Evolutionary conservation across 768 basidiomycete species (phyloP), one percentile per base, ranked within the genome.

Genomic region (Crucibulum laeve): DNA sequence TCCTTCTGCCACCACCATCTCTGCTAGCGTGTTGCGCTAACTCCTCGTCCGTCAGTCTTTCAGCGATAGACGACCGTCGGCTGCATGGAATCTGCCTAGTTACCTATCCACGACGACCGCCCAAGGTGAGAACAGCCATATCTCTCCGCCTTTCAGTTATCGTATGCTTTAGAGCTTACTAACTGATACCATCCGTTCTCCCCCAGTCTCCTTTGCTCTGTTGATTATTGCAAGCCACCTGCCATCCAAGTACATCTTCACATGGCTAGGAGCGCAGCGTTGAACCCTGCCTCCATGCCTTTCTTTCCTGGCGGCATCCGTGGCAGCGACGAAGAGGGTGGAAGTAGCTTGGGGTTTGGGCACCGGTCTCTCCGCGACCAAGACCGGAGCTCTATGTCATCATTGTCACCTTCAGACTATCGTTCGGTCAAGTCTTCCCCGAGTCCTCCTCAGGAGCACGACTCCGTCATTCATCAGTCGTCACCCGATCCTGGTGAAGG

Each of bases 241-340:
- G 62, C 53, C 63, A 59, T 57, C 58, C 53, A 51, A 50, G 50
- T 48, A 58, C 50, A 46, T 52, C 51, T 51, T 51, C 58, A 68
- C 59, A 86, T 88, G 82, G 81, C 84, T 49, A 81, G 79, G 74
- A 86, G 80, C 55, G 82, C 78, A 56, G 74, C 84, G 47, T 69
- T 90, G 54, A 89, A 90, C 64, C 87, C 88, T 51, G 74, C 86
- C 49, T 91, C 87, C 46, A 81, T 81, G 60, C 88, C 88, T 40
- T 91, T 91, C 76, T 88, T 88, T 61, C 88, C 88, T 48, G 84
- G 84, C 43, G 75, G 70, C 55, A 58, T 78, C 53, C 79, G 80
- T 50, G 57, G 70, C 52, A 68, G 58, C 54, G 82, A 81, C 44
- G 80, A 83, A 46, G 81, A 82, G 42, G 68, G 64, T 38, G 57